These are phyloP conservation scores for Detonula confervacea DNA, from an alignment of 352 stramenopile genomes.

Conservation along the genomic window DNA sequence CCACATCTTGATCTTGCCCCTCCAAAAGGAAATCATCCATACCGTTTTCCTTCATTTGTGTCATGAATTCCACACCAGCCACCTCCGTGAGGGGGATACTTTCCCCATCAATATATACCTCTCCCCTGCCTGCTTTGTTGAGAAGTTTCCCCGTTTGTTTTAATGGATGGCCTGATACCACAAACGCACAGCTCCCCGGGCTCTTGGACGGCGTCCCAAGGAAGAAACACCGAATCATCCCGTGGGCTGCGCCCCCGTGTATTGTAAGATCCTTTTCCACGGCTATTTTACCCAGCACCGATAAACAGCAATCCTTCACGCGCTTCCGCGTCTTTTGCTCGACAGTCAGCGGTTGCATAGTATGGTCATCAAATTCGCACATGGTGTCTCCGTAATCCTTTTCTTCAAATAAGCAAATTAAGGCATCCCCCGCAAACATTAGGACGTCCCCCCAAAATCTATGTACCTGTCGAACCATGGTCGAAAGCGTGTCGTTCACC, in stretches of 20 bases:
- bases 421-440: conserved; percentile 82
- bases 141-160: conserved; percentile 55
- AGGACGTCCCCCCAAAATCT: conserved; percentile 74
- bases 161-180: conserved; percentile 59
- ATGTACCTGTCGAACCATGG: conserved; percentile 66
- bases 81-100: conserved; percentile 49
- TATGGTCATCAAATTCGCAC: conserved; percentile 32
- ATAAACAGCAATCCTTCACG: conserved; percentile 53
- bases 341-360: conserved; percentile 16
- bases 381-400: conserved; percentile 47
- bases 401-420: conserved; percentile 75
- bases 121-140: conserved; percentile 52
- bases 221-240: conserved; percentile 63
- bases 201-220: conserved; percentile 47
- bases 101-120: conserved; percentile 53
- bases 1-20: conserved; percentile 17
- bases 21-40: not conserved
- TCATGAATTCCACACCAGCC: conserved; percentile 38
- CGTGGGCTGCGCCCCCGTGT: conserved; percentile 49
- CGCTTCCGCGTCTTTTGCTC: conserved; percentile 46
- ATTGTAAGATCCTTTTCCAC: conserved; percentile 60
- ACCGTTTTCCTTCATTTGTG: not conserved
- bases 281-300: conserved; percentile 58
- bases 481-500: conserved; percentile 63
- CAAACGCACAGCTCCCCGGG: conserved; percentile 57